A percentile compares a stretch with the other conserved stretches of the same genome.
Conservation (phyloP, 805 yeast genomes). For the Saccharomycopsis selenospora region DNA sequence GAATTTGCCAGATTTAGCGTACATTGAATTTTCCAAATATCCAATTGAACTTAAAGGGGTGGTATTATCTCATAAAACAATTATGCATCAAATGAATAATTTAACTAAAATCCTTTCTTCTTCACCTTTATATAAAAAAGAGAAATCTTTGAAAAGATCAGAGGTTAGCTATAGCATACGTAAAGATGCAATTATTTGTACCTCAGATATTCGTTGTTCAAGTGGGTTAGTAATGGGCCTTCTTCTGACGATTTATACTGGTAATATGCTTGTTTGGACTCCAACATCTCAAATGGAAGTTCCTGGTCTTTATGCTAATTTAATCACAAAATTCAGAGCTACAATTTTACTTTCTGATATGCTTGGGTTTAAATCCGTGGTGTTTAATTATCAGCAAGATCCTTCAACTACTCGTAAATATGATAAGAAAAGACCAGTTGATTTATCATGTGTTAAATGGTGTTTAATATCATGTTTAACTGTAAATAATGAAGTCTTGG, state of each 20-base stretch:
- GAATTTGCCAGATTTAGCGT: constrained; percentile 79
- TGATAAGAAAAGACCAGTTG: constrained; percentile 66
- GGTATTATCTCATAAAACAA: constrained; percentile 82
- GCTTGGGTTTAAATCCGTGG: constrained; percentile 80
- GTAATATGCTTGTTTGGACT: constrained; percentile 74
- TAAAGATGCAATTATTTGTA: constrained; percentile 56
- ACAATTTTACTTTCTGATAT: constrained; percentile 79
- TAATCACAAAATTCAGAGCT: constrained; percentile 63
- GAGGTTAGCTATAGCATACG: constrained; percentile 42
- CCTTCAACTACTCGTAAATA: constrained; percentile 80
- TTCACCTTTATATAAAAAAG: constrained; percentile 33
- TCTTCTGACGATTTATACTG: constrained; percentile 74
- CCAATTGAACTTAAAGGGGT: constrained; percentile 89
- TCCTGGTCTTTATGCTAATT: constrained; percentile 82
- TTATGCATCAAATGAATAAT: constrained; percentile 81
- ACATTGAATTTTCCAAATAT: constrained; percentile 84
- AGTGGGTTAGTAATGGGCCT: constrained; percentile 83
- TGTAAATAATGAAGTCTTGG: constrained; percentile 89
- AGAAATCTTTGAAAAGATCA: constrained; percentile 25
- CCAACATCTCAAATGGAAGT: constrained; percentile 66
- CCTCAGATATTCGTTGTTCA: constrained; percentile 49
- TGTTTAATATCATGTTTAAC: constrained; percentile 83
- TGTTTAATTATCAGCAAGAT: constrained; percentile 83
- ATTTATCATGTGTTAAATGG: constrained; percentile 77
- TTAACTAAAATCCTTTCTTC: constrained; percentile 63